phyloP scores from a whole-genome alignment of 495 filamentous ascomycete species.

The Choiromyces venosus region DNA sequence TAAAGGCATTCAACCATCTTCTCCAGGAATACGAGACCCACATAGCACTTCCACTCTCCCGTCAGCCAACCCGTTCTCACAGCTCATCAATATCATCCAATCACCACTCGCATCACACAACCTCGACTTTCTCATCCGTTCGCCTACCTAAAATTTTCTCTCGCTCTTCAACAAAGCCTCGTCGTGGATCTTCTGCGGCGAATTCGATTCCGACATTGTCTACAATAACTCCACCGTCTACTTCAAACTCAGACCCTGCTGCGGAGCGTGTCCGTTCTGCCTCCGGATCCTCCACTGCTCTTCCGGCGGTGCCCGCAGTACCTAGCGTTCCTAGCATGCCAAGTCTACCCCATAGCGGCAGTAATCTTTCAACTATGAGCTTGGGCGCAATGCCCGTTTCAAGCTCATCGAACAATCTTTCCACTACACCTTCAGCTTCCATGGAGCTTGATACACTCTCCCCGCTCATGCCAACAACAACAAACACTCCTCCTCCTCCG shows the following conservation, averaged over 20 bases:
- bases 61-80: slow-evolving; percentile 36
- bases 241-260: slow-evolving; percentile 9
- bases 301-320: slow-evolving; percentile 18
- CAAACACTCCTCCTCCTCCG: slow-evolving; percentile 24
- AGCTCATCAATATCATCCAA: slow-evolving; percentile 25
- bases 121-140: slow-evolving; percentile 30
- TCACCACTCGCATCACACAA: slow-evolving; percentile 21
- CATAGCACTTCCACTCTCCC: slow-evolving; percentile 36
- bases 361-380: background rate
- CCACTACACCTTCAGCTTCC: slow-evolving; percentile 28
- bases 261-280: slow-evolving; percentile 36
- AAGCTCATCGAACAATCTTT: slow-evolving; percentile 17
- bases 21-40: slow-evolving; percentile 89
- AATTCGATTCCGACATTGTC: slow-evolving; percentile 25
- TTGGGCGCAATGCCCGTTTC: slow-evolving; percentile 15
- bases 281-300: slow-evolving; percentile 24
- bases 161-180: slow-evolving; percentile 36
- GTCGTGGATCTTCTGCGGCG: slow-evolving; percentile 36
- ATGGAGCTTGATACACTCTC: slow-evolving; percentile 48
- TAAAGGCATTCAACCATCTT: slow-evolving; percentile 78
- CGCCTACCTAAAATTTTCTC: slow-evolving; percentile 40
- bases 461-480: slow-evolving; percentile 40
- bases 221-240: slow-evolving; percentile 19
- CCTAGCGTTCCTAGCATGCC: slow-evolving; percentile 12
- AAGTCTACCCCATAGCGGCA: background rate